phyloP scores from a whole-genome alignment of 192 early-diverging fungal genomes.

The Neocallimastix lanati region DNA sequence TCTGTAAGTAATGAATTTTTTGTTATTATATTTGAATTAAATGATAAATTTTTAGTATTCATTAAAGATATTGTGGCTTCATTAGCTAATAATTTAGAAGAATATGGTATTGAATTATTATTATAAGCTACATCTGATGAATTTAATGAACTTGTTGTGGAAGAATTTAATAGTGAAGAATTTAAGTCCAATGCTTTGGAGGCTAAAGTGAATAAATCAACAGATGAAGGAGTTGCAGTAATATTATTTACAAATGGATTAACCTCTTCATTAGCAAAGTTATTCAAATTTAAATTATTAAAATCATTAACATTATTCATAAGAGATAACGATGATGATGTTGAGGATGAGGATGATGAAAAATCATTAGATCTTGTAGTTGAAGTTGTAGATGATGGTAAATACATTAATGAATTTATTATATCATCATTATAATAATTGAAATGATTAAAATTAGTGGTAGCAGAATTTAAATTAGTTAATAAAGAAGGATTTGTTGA shows the following conservation, averaged over 20 bases:
- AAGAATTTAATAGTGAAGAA: neutral
- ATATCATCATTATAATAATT: too few relatives aligned
- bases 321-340: too few relatives aligned
- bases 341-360: too few relatives aligned
- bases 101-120: neutral
- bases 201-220: neutral
- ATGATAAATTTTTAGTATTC: neutral
- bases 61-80: neutral
- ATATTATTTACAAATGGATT: neutral
- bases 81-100: neutral
- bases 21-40: too few relatives aligned
- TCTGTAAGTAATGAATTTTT: neutral
- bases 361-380: neutral
- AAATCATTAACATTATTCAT: too few relatives aligned
- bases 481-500: neutral
- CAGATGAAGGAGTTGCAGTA: neutral
- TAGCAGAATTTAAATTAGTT: neutral
- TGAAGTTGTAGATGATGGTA: neutral
- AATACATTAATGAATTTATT: neutral
- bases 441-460: too few relatives aligned
- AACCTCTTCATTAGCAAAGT: neutral
- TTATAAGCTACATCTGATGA: neutral
- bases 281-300: too few relatives aligned
- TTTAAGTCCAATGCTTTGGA: neutral
- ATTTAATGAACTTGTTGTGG: neutral